Evolutionary conservation across 129 eudicot genomes (phyloP).

Genomic region (Mikania micrantha): DNA sequence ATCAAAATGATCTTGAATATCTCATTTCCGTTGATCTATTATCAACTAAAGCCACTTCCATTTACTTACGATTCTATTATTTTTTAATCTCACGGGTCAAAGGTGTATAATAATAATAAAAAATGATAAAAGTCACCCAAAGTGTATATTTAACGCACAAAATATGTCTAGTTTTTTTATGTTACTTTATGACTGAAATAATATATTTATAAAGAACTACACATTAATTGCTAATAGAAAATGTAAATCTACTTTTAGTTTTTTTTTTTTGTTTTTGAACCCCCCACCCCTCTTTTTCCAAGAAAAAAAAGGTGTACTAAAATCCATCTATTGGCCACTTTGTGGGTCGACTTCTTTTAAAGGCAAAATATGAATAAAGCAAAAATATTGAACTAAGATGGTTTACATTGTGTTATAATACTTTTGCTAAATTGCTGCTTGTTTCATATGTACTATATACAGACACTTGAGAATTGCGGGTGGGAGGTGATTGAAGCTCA

Average conservation of each 20-base stretch:
- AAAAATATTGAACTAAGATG: too few relatives aligned
- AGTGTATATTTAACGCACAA: background rate
- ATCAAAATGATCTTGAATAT: background rate
- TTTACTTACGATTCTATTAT: too few relatives aligned
- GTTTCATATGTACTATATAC: slow-evolving; percentile 1
- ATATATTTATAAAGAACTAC: background rate
- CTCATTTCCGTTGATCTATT: background rate
- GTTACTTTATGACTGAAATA: background rate
- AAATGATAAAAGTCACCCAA: background rate
- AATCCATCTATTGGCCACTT: too few relatives aligned
- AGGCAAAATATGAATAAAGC: too few relatives aligned
- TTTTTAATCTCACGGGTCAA: background rate
- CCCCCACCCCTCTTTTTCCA: too few relatives aligned
- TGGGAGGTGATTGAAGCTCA: slow-evolving; percentile 87
- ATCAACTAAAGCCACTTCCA: background rate
- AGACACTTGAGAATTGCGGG: slow-evolving; percentile 83
- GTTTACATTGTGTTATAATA: background rate
- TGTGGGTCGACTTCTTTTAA: too few relatives aligned
- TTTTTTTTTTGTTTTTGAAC: background rate
- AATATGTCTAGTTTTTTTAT: background rate
- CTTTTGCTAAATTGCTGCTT: background rate
- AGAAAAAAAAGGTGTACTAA: too few relatives aligned
- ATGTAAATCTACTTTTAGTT: background rate
- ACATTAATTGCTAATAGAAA: background rate
- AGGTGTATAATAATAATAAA: background rate